These are phyloP conservation scores for Dysphania ambrosioides DNA, from an alignment of 148 eudicot species.

Conservation along the genomic window DNA sequence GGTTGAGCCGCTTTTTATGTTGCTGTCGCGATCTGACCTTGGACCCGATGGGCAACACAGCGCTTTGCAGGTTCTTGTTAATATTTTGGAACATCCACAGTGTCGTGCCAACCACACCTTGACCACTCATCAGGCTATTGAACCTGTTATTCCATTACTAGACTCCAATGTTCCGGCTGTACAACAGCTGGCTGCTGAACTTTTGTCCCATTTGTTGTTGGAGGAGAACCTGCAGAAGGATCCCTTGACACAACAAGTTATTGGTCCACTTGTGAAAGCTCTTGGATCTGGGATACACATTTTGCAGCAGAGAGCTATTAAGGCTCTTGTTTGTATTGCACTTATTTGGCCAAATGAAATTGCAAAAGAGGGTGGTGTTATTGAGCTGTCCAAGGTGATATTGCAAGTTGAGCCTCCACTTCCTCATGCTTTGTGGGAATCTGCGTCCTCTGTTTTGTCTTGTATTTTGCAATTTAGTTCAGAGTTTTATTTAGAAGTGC, in stretches of 20 bases:
- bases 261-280: slow-evolving; percentile 76
- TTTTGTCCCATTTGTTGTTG: slow-evolving; percentile 70
- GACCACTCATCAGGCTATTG: slow-evolving; percentile 78
- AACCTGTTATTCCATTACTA: slow-evolving; percentile 80
- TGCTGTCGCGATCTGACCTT: slow-evolving; percentile 73
- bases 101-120: slow-evolving; percentile 71
- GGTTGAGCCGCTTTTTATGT: slow-evolving; percentile 75
- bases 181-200: slow-evolving; percentile 91
- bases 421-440: slow-evolving; percentile 95
- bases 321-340: slow-evolving; percentile 80
- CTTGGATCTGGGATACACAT: slow-evolving; percentile 80
- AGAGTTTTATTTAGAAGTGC: slow-evolving; percentile 92
- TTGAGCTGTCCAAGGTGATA: slow-evolving; percentile 83
- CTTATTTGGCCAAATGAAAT: slow-evolving; percentile 92
- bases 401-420: slow-evolving; percentile 79
- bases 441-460: slow-evolving; percentile 77
- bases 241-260: slow-evolving; percentile 66
- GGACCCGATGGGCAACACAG: slow-evolving; percentile 97
- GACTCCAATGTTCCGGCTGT: slow-evolving; percentile 80
- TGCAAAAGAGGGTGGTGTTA: slow-evolving; percentile 93
- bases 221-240: slow-evolving; percentile 92
- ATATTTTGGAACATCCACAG: slow-evolving; percentile 84
- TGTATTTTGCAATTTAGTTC: slow-evolving; percentile 93
- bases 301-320: slow-evolving; percentile 85
- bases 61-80: slow-evolving; percentile 87